Conservation (phyloP, 2,329 filamentous ascomycete species). For the Corniculantispora saksenae region DNA sequence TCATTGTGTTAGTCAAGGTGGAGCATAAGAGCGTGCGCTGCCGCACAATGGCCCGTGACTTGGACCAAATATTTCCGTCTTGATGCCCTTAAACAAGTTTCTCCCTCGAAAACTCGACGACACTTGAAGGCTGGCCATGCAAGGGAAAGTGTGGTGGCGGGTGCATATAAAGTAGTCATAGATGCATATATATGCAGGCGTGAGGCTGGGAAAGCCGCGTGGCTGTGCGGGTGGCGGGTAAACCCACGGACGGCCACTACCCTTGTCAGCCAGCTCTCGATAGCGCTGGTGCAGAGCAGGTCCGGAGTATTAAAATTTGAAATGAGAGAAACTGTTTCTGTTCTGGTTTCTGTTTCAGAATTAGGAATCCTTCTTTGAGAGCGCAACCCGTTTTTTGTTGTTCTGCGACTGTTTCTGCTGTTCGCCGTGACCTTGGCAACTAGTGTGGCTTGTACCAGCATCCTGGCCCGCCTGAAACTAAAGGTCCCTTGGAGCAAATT, state of each 20-base stretch:
- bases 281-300: neutral
- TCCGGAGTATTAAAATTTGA: too few relatives aligned
- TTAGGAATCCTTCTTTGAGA: too few relatives aligned
- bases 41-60: too few relatives aligned
- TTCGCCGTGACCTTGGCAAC: too few relatives aligned
- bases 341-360: too few relatives aligned
- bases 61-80: too few relatives aligned
- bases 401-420: too few relatives aligned
- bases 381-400: too few relatives aligned
- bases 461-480: conserved; percentile 1
- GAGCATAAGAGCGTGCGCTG: too few relatives aligned
- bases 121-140: neutral
- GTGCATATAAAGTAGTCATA: neutral
- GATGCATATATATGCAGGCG: neutral
- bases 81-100: too few relatives aligned
- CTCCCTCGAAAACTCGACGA: too few relatives aligned
- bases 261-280: neutral
- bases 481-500: neutral
- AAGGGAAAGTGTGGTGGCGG: neutral
- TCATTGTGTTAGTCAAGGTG: too few relatives aligned
- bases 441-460: neutral
- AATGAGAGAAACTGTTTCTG: neutral
- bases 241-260: neutral
- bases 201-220: conserved; percentile 1
- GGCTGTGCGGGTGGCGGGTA: conserved; percentile 2